Base-by-base conservation (phyloP, 768 basidiomycete genomes). In the Leccinum uliginosum region DNA sequence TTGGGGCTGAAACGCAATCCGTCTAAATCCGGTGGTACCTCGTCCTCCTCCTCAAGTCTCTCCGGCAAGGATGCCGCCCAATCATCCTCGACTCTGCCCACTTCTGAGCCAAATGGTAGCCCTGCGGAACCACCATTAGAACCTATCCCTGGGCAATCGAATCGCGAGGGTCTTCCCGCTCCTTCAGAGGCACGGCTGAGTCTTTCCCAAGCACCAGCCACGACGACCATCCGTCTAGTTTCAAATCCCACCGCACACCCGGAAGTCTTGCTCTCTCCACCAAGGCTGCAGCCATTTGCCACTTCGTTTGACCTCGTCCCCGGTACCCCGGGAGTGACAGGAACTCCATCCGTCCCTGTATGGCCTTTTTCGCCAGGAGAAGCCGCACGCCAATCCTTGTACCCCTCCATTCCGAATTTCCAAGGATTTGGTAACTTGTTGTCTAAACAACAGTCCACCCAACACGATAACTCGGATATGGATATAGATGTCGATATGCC, bases 291-390 rank as follows among this genome's bases (percentile, higher is more conserved):
- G 59, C 83, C 88, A 0, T 84, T 86, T 65, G 72, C 80, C 47
- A 87, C 88, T 3, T 75, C 76, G 10, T 91, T 89, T 61, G 87
- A 91, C 59, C 75, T 91, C 27, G 78, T 81, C 19, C 75, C 86
- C 60, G 81, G 76, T 23, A 85, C 82, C 46, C 88, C 85, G 0
- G 63, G 69, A 5, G 65, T 57, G 4, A 46, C 59, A 12, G 62
- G 48, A 46, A 48, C 61, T 58, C 6, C 55, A 27, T 11, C 63
- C 1, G 61, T 71, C 15, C 67, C 69, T 50, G 67, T 74, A 60
- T 78, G 79, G 75, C 78, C 80, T 1, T 64, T 75, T 29, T 76
- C 80, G 0, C 79, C 69, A 3, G 45, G 63, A 26, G 58, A 59
- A 32, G 57, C 50, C 26, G 45, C 60, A 17, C 57, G 55, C 57